Evolutionary conservation across 768 basidiomycete species (phyloP), one percentile per base, ranked within the genome.

Genomic region (Nidularia sp.): DNA sequence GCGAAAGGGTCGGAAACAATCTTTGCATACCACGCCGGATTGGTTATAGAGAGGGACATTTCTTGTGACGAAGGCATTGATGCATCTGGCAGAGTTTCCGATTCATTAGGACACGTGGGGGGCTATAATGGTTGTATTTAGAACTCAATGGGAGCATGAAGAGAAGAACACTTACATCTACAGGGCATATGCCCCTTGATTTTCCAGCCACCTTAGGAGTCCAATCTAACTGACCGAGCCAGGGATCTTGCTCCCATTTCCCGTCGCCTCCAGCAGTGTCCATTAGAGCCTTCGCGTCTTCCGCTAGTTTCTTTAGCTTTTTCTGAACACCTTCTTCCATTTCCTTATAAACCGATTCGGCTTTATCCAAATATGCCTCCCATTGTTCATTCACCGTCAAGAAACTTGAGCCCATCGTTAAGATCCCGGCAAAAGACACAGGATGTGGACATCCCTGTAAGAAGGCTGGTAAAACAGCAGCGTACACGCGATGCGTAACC

Each of bases 181-280:
- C 51, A 29, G 69, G 59, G 8, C 67, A 51, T 6, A 89, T 62
- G 0, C 88, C 88, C 62, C 90, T 74, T 6, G 86, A 84, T 64
- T 84, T 83, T 35, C 81, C 78, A 0, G 83, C 84, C 5, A 78
- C 74, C 66, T 98, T 98, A 1, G 91, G 91, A 1, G 90, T 86
- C 97, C 97, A 98, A 64, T 99, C 95, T 52, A 98, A 74, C 66
- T 99, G 97, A 47, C 75, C 79, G 10, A 95, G 68, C 93, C 93
- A 97, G 5, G 84, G 83, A 66, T 93, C 88, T 2, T 77, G 74
- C 63, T 76, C 80, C 88, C 85, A 93, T 47, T 63, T 67, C 32
- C 70, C 80, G 46, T 69, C 66, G 8, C 55, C 60, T 10, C 57
- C 63, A 15, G 53, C 51, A 6, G 61, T 61, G 39, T 72, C 68